Percentiles rank a stretch among this genome's conserved stretches.
phyloP scores from a whole-genome alignment of 345 rosid genomes.

The Laguncularia racemosa region DNA sequence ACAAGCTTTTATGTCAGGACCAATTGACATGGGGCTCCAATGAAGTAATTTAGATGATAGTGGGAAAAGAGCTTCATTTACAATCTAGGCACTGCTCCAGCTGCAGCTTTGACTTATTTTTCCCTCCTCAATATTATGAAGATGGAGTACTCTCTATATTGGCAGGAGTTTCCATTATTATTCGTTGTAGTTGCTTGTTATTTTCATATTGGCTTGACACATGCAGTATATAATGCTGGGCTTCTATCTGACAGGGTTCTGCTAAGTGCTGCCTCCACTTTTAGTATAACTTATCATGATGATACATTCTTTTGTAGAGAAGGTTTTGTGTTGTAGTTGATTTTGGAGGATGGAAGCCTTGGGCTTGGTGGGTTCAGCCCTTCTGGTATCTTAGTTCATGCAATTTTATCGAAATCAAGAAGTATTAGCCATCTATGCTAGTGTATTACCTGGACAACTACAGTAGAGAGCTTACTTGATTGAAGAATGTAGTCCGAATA shows the following conservation, averaged over 20 bases:
- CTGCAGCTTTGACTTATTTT: conserved; percentile 22
- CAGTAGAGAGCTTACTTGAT: too few species aligned
- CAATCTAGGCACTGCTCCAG: conserved; percentile 12
- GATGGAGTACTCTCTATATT: conserved; percentile 60
- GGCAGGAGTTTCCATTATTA: conserved; percentile 27
- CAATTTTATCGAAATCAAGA: background rate
- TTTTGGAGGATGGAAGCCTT: conserved; percentile 72
- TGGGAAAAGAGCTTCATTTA: too few species aligned
- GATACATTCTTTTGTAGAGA: conserved; percentile 40
- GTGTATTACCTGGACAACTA: too few species aligned
- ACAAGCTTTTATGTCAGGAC: too few species aligned
- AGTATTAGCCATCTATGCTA: too few species aligned
- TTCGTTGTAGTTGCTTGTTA: background rate
- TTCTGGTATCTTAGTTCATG: background rate
- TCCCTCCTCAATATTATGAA: conserved; percentile 34
- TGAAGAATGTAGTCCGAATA: too few species aligned
- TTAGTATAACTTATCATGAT: conserved; percentile 23
- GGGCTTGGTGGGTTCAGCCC: conserved; percentile 85
- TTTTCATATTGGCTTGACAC: background rate
- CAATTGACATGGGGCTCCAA: too few species aligned
- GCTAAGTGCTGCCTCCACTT: conserved; percentile 66
- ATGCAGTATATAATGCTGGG: background rate
- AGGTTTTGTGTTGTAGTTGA: conserved; percentile 75
- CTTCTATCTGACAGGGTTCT: conserved; percentile 41
- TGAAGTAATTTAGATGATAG: too few species aligned